phyloP scores from a whole-genome alignment of 306 rosid species.

The Pyrus betulifolia region DNA sequence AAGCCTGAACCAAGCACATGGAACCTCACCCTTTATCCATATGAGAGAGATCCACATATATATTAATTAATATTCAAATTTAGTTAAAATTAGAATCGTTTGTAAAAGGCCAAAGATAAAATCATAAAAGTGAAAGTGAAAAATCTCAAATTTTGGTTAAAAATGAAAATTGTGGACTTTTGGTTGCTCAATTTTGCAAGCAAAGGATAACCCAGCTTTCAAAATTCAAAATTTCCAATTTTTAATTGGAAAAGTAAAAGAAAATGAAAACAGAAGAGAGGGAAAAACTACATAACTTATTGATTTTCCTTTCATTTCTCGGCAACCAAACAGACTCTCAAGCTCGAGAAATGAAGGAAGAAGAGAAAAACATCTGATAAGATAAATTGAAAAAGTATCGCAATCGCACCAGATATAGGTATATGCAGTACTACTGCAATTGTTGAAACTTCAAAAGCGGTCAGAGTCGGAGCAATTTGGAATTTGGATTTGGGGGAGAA shows the following conservation, averaged over 20 bases:
- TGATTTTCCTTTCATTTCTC: background rate
- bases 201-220: background rate
- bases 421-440: background rate
- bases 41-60: constrained; percentile 35
- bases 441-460: background rate
- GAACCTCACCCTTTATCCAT: constrained; percentile 17
- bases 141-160: background rate
- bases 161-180: background rate
- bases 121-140: background rate
- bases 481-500: background rate
- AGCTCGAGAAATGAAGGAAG: background rate
- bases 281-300: background rate
- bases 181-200: constrained; percentile 4
- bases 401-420: constrained; percentile 22
- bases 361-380: background rate
- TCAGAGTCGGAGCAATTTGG: background rate
- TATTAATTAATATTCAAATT: constrained; percentile 7
- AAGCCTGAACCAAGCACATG: constrained; percentile 54
- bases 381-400: background rate
- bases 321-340: background rate
- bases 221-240: background rate
- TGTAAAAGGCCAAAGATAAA: background rate
- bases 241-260: background rate
- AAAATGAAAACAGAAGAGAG: background rate
- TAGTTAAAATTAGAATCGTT: background rate